A percentile compares a stretch with the other conserved stretches of the same genome.
phyloP scores from a whole-genome alignment of 73 alveolate genomes.

The Paraurostyla sp. region DNA sequence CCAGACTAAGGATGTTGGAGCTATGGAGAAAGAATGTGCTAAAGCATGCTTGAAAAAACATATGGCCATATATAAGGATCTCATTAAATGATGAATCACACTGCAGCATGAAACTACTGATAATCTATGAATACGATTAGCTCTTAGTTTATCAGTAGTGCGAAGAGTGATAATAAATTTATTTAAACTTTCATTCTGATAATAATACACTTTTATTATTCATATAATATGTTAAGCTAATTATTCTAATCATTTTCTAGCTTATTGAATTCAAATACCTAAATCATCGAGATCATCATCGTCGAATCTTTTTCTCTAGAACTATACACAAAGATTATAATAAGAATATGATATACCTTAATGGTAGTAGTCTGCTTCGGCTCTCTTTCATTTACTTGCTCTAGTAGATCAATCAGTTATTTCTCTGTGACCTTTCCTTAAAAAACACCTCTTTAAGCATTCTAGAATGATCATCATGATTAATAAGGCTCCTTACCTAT shows the following conservation, averaged over 20 bases:
- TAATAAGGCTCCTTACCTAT: constrained; percentile 6
- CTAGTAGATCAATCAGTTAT: constrained; percentile 62
- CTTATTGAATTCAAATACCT: constrained; percentile 9
- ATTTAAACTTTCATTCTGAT: neutral
- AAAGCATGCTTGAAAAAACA: constrained; percentile 58
- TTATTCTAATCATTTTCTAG: neutral
- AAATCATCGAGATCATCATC: constrained; percentile 51
- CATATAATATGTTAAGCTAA: neutral
- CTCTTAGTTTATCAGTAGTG: neutral
- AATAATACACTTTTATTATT: neutral
- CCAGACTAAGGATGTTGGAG: constrained; percentile 54
- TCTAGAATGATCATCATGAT: constrained; percentile 24
- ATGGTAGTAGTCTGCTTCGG: constrained; percentile 16
- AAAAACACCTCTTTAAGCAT: constrained; percentile 64
- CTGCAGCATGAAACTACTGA: neutral
- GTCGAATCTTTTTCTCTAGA: constrained; percentile 55
- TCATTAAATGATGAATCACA: neutral
- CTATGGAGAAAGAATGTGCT: constrained; percentile 73
- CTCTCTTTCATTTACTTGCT: constrained; percentile 48
- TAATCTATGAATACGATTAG: neutral
- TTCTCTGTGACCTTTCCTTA: constrained; percentile 68
- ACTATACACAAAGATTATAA: constrained; percentile 17
- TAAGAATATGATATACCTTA: too few relatives aligned
- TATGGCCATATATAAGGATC: constrained; percentile 59
- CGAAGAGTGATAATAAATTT: neutral